These are phyloP conservation scores for Pleurozium schreberi DNA, from an alignment of 225 moss, liverwort and hornwort species.

Conservation along the genomic window DNA sequence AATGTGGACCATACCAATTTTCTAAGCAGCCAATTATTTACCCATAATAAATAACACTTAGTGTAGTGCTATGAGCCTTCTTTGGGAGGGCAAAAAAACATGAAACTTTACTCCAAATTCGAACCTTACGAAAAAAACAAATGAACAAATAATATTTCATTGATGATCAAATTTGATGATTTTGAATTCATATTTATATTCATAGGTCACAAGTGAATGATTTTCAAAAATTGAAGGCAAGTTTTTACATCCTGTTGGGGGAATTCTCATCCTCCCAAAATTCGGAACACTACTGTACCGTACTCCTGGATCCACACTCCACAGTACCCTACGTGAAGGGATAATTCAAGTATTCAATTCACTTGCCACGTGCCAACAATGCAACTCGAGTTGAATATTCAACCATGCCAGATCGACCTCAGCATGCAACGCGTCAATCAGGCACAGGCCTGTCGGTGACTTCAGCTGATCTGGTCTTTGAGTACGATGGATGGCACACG, in stretches of 20 bases:
- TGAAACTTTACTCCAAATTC: background rate
- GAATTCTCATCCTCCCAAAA: background rate
- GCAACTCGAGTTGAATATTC: background rate
- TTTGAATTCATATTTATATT: background rate
- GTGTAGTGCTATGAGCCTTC: accelerated
- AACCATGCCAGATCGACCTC: background rate
- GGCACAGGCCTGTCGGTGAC: background rate
- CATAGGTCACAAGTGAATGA: background rate
- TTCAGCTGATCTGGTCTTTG: background rate
- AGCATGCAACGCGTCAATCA: background rate
- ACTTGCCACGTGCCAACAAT: background rate
- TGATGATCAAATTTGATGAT: background rate
- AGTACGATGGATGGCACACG: background rate
- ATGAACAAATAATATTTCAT: background rate
- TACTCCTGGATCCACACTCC: background rate
- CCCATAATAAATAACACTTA: too few species aligned
- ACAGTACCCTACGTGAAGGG: background rate
- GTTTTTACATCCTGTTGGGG: too few species aligned
- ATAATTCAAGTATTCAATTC: background rate
- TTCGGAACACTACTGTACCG: too few species aligned
- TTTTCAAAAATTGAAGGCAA: background rate
- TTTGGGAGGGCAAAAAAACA: accelerated
- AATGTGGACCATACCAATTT: background rate
- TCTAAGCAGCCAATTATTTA: accelerated
- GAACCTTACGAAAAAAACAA: background rate